Evolutionary conservation across 176 grass and related monocot species (phyloP).

Genomic region (Eragrostis curvula): DNA sequence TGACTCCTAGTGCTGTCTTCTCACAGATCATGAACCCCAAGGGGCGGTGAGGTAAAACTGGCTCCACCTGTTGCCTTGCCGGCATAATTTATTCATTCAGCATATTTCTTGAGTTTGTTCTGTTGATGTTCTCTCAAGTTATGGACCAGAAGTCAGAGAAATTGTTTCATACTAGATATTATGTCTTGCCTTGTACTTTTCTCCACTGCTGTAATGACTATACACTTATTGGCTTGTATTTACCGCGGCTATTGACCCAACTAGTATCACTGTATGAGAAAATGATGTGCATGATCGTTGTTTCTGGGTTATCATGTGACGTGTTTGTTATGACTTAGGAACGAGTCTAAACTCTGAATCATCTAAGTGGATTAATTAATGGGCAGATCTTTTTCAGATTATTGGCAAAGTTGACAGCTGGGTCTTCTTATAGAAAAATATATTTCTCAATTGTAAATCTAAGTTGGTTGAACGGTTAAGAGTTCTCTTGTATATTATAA

Average conservation of each 20-base stretch:
- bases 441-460: neutral
- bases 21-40: slow-evolving; percentile 98
- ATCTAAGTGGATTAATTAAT: slow-evolving; percentile 1
- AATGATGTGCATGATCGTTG: slow-evolving; percentile 15
- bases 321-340: slow-evolving; percentile 1
- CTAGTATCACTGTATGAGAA: too few species aligned
- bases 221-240: slow-evolving; percentile 47
- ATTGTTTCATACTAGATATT: slow-evolving; percentile 61
- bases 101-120: slow-evolving; percentile 42
- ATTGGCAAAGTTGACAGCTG: neutral
- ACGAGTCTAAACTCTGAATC: neutral
- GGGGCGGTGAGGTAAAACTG: slow-evolving; percentile 72
- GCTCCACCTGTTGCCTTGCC: slow-evolving; percentile 1
- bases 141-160: slow-evolving; percentile 43
- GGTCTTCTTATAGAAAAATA: neutral
- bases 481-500: neutral
- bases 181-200: slow-evolving; percentile 41
- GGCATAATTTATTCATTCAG: slow-evolving; percentile 57
- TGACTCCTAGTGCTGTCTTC: slow-evolving; percentile 91
- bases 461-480: neutral
- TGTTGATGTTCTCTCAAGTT: slow-evolving; percentile 39
- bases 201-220: slow-evolving; percentile 49
- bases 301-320: neutral
- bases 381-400: neutral
- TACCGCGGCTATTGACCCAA: slow-evolving; percentile 49